phyloP scores from a whole-genome alignment of 75 land plant species.

The Pinus albicaulis region DNA sequence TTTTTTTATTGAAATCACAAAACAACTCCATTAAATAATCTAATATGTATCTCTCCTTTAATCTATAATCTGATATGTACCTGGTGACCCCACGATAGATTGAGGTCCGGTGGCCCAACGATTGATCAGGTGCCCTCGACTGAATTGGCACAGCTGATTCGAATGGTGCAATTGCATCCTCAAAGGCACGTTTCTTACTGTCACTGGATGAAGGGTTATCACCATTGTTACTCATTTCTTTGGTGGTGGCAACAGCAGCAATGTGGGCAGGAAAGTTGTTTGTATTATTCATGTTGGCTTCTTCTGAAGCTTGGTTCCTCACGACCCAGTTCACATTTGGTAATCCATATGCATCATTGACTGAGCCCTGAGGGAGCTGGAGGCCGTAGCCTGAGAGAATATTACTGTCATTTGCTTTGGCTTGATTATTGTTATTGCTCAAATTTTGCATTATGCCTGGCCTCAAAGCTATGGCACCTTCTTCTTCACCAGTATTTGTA shows the following conservation, averaged over 20 bases:
- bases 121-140: slow-evolving; percentile 32
- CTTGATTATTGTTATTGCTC: background rate
- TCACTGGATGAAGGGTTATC: background rate
- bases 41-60: too few species aligned
- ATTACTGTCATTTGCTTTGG: background rate
- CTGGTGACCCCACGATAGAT: slow-evolving; percentile 89
- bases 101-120: slow-evolving; percentile 83
- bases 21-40: too few species aligned
- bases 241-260: background rate
- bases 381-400: slow-evolving; percentile 17
- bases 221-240: background rate
- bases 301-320: slow-evolving; percentile 2
- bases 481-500: too few species aligned
- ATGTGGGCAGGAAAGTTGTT: background rate
- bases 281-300: background rate
- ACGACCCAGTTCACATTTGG: background rate
- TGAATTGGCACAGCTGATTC: slow-evolving; percentile 24
- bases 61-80: slow-evolving; percentile 17
- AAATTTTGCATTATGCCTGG: background rate
- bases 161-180: slow-evolving; percentile 1
- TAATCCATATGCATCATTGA: background rate
- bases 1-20: too few species aligned
- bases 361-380: slow-evolving; percentile 1
- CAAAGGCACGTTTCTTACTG: background rate
- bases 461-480: background rate